A percentile compares a stretch with the other conserved stretches of the same genome.
Conservation (phyloP, 1,284 basidiomycete genomes). For the Pseudozyma sp. region DNA sequence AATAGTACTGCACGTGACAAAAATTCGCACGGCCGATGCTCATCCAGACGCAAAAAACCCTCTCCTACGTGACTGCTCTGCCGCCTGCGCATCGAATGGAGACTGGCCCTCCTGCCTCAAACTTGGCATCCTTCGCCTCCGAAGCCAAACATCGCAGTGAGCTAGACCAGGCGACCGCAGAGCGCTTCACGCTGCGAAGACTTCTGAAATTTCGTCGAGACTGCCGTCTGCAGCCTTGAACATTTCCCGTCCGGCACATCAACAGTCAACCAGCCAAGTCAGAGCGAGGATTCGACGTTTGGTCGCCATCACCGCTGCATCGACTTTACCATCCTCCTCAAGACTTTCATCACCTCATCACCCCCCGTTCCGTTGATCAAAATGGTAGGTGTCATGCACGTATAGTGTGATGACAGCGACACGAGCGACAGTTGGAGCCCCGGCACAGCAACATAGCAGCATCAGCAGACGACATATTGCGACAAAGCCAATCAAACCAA, state of each 20-base stretch:
- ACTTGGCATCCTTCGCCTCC: too few species aligned
- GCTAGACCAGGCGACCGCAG: too few species aligned
- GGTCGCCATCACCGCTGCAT: slow-evolving; percentile 30
- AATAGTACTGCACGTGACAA: too few species aligned
- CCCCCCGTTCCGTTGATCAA: slow-evolving; percentile 23
- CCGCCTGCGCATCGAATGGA: too few species aligned
- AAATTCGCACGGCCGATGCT: too few species aligned
- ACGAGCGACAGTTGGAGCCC: background rate
- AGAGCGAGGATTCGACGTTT: slow-evolving; percentile 3
- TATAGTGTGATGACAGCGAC: background rate
- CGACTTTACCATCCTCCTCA: slow-evolving; percentile 16
- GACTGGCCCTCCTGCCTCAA: too few species aligned
- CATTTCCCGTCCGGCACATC: slow-evolving; percentile 4
- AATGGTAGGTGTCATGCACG: slow-evolving; percentile 42
- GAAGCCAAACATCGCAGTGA: too few species aligned
- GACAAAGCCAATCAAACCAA: background rate
- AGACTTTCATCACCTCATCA: slow-evolving; percentile 30
- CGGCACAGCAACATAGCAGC: slow-evolving; percentile 1
- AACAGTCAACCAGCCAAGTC: background rate
- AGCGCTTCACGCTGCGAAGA: background rate
- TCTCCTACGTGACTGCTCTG: too few species aligned
- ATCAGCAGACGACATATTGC: background rate
- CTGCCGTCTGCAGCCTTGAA: slow-evolving; percentile 18
- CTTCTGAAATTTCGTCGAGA: background rate
- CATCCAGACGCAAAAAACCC: too few species aligned